These are phyloP conservation scores for Dendrocalamus latiflorus DNA, from an alignment of 202 grass and related monocot species.

Conservation along the genomic window DNA sequence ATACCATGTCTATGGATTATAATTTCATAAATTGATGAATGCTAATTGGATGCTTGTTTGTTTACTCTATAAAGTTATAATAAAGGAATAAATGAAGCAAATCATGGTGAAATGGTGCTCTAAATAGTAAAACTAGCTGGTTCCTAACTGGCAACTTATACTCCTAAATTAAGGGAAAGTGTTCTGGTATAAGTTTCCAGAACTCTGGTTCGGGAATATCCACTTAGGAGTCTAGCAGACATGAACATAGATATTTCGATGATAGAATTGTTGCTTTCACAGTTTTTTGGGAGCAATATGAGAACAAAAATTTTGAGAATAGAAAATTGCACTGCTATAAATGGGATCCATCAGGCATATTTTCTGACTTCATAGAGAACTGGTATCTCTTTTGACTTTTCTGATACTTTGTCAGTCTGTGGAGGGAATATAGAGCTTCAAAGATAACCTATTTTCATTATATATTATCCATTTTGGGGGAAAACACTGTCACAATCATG, in stretches of 20 bases:
- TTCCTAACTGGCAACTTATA: neutral
- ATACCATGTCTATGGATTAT: neutral
- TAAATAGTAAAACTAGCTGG: neutral
- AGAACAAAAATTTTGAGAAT: neutral
- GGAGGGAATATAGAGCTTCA: constrained; percentile 2
- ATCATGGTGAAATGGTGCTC: neutral
- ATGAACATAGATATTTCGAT: neutral
- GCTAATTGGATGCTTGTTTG: neutral
- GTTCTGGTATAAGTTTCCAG: neutral
- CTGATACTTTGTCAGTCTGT: neutral
- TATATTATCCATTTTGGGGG: neutral
- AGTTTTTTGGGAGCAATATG: neutral
- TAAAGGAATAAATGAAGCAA: neutral
- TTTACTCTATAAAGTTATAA: neutral
- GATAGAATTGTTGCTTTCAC: neutral
- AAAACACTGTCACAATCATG: neutral
- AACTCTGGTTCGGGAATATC: neutral
- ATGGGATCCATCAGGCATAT: neutral
- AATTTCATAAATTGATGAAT: neutral
- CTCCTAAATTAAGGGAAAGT: neutral
- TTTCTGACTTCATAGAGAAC: neutral
- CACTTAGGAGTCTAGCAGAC: constrained; percentile 1
- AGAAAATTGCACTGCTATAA: neutral
- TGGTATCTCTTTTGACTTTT: neutral
- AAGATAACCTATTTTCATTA: constrained; percentile 7